Evolutionary conservation across 169 alveolate species (phyloP).

Genomic region (Plasmodium sp.): DNA sequence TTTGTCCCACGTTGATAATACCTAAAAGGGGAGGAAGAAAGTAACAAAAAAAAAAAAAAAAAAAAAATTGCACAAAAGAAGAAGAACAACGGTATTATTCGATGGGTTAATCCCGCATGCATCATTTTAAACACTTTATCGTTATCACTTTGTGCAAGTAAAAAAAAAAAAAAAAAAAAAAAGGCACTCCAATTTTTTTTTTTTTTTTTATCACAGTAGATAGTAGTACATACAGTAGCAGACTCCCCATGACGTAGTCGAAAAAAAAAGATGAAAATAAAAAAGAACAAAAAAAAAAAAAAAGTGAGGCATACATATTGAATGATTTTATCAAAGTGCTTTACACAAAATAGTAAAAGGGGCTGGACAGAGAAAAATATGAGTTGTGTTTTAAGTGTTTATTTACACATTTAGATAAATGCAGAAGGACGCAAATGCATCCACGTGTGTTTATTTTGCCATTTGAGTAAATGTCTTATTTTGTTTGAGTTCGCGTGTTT

Average conservation of each 20-base stretch:
- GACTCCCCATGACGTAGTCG: neutral
- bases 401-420: neutral
- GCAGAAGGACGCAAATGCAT: neutral
- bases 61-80: neutral
- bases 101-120: neutral
- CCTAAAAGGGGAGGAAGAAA: neutral
- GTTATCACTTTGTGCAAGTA: neutral
- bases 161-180: neutral
- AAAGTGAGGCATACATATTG: neutral
- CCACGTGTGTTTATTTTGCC: neutral
- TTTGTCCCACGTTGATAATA: neutral
- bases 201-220: neutral
- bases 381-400: neutral
- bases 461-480: conserved; percentile 56
- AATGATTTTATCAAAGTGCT: neutral
- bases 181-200: neutral
- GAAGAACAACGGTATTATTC: neutral
- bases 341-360: neutral
- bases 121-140: neutral
- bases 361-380: neutral
- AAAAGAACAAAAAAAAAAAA: neutral
- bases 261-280: neutral
- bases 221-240: neutral
- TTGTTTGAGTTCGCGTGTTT: conserved; percentile 38
- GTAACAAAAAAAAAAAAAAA: neutral